Evolutionary conservation across 768 basidiomycete genomes (phyloP), one percentile per base, ranked within the genome.

Genomic region (Russula compacta): DNA sequence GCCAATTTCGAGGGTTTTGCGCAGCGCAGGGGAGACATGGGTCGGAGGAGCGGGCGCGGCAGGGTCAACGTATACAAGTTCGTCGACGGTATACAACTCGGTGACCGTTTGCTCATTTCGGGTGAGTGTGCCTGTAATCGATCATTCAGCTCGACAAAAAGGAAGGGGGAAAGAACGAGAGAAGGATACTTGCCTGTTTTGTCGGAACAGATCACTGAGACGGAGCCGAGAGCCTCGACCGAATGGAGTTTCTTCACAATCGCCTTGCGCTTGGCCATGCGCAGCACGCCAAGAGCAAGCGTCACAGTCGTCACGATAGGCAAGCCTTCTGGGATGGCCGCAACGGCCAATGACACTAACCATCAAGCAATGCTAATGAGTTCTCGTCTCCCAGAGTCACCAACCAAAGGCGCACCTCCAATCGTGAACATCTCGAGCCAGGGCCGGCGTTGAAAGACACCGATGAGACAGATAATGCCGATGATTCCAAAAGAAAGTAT

Each of bases 391-490:
- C 19, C 50, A 1, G 24, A 35, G 19, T 35, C 35, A 51, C 11
- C 21, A 40, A 38, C 33, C 14, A 2, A 51, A 46, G 35, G 72
- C 83, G 56, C 68, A 95, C 94, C 94, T 77, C 95, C 95, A 64
- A 98, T 98, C 9, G 95, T 98, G 70, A 98, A 98, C 95, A 98
- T 98, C 50, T 95, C 95, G 11, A 98, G 75, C 95, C 93, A 97
- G 10, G 87, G 81, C 19, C 95, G 79, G 42, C 83, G 77, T 69
- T 98, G 95, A 64, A 86, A 74, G 15, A 95, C 83, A 8, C 95
- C 95, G 64, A 98, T 86, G 55, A 98, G 72, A 72, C 90, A 91
- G 53, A 98, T 98, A 39, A 97, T 71, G 5, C 95, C 95, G 65
- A 98, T 98, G 53, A 98, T 81, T n/a, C 84, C 89, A 66, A 98